phyloP scores from a whole-genome alignment of 208 protist species.

The Trichomonas vaginalis region DNA sequence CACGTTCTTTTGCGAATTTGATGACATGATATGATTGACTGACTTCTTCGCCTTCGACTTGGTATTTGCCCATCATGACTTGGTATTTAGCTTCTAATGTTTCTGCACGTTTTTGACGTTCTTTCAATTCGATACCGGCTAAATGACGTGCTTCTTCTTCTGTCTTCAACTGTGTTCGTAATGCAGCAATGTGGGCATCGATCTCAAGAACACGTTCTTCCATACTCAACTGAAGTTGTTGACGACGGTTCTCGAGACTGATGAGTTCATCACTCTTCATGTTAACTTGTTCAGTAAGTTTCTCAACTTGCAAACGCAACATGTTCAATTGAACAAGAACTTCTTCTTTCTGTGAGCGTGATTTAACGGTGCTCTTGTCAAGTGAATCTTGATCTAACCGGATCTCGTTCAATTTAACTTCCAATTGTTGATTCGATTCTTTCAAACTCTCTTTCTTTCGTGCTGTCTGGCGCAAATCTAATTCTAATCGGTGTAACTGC shows the following conservation, averaged over 20 bases:
- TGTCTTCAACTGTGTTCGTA: not conserved
- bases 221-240: not conserved
- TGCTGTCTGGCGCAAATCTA: not conserved
- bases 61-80: constrained; percentile 13
- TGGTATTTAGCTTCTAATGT: not conserved
- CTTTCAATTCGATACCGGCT: not conserved
- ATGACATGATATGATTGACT: not conserved
- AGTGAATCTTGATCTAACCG: not conserved
- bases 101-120: not conserved
- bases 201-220: not conserved
- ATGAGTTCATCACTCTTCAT: constrained; percentile 9
- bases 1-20: not conserved
- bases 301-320: not conserved
- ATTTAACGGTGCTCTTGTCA: not conserved
- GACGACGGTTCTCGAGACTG: not conserved
- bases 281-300: not conserved
- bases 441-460: not conserved
- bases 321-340: constrained; percentile 13
- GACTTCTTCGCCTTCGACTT: constrained; percentile 17
- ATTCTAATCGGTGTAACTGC: not conserved
- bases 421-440: not conserved
- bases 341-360: not conserved
- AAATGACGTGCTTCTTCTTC: constrained; percentile 8
- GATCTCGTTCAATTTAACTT: not conserved
- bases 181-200: not conserved